Percentiles rank a stretch among this genome's conserved stretches.
These are phyloP conservation scores for Ophiostoma sp. DNA, from an alignment of 2,329 filamentous ascomycete species.

Conservation along the genomic window DNA sequence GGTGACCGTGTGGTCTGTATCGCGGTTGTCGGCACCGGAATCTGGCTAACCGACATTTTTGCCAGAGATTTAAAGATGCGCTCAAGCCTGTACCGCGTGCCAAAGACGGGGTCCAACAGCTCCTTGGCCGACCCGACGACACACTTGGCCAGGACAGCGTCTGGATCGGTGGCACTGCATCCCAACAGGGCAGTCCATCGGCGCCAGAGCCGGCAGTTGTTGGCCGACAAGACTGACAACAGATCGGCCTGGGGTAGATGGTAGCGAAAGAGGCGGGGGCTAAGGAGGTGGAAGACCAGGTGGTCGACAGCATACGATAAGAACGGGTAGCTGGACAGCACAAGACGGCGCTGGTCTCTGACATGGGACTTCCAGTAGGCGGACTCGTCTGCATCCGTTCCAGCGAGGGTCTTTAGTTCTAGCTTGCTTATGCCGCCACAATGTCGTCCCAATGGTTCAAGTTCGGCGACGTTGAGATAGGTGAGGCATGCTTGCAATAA, in stretches of 20 bases:
- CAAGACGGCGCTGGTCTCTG: slow-evolving; percentile 34
- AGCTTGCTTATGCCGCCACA: background rate
- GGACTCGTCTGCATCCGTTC: background rate
- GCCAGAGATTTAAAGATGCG: slow-evolving; percentile 36
- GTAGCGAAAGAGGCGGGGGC: slow-evolving; percentile 36
- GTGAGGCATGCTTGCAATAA: slow-evolving; percentile 37
- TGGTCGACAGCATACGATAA: slow-evolving; percentile 38
- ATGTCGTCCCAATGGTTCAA: slow-evolving; percentile 34
- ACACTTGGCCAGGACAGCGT: slow-evolving; percentile 31
- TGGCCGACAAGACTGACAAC: slow-evolving; percentile 32
- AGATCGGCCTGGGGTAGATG: slow-evolving; percentile 38
- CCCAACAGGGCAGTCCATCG: slow-evolving; percentile 38
- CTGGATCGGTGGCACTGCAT: slow-evolving; percentile 29
- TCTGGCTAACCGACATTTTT: slow-evolving; percentile 14
- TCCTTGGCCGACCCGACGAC: slow-evolving; percentile 25
- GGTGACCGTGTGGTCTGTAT: background rate
- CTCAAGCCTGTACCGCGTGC: slow-evolving; percentile 36
- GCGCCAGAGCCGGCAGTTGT: slow-evolving; percentile 38
- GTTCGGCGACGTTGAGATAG: slow-evolving; percentile 40
- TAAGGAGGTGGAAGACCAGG: slow-evolving; percentile 38
- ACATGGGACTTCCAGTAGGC: background rate
- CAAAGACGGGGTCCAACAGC: slow-evolving; percentile 37
- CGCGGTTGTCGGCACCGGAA: background rate
- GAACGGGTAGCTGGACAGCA: slow-evolving; percentile 38
- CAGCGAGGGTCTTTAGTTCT: background rate